These are phyloP conservation scores for Neurospora sp. DNA, from an alignment of 495 filamentous ascomycete genomes.

Conservation along the genomic window DNA sequence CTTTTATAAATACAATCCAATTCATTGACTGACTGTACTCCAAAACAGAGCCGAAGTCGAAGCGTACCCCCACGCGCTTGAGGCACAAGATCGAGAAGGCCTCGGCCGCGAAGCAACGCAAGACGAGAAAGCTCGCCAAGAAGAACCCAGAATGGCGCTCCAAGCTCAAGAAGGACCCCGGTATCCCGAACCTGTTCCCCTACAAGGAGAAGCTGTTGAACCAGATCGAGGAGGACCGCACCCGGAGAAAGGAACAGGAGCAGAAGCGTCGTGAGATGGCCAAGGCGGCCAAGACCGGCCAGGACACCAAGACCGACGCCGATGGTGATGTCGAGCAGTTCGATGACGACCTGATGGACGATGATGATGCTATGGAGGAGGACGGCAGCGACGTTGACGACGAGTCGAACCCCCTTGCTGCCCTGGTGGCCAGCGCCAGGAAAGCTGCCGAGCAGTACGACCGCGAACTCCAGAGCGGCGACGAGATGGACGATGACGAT, in stretches of 20 bases:
- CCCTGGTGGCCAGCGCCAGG: slow-evolving; percentile 79
- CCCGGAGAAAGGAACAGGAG: slow-evolving; percentile 70
- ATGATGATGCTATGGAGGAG: slow-evolving; percentile 33
- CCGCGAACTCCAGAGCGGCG: slow-evolving; percentile 42
- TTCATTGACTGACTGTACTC: not conserved
- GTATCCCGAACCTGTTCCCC: slow-evolving; percentile 94
- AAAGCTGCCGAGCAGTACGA: slow-evolving; percentile 80
- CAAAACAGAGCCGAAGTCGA: slow-evolving; percentile 75
- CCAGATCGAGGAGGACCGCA: slow-evolving; percentile 83
- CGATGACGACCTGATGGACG: slow-evolving; percentile 25
- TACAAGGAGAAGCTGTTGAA: slow-evolving; percentile 92
- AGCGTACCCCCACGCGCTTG: slow-evolving; percentile 77
- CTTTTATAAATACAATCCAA: not conserved
- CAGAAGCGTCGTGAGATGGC: slow-evolving; percentile 58
- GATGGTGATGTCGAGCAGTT: slow-evolving; percentile 29
- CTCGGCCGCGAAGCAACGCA: slow-evolving; percentile 79
- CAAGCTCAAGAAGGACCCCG: slow-evolving; percentile 89
- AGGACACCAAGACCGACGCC: slow-evolving; percentile 32
- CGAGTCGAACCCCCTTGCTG: slow-evolving; percentile 78
- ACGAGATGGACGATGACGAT: slow-evolving; percentile 51
- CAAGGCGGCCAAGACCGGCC: slow-evolving; percentile 46
- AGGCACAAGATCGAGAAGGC: slow-evolving; percentile 96
- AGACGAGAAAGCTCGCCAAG: slow-evolving; percentile 78
- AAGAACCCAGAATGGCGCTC: slow-evolving; percentile 94
- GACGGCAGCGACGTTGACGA: slow-evolving; percentile 38